These are phyloP conservation scores for Stereum hirsutum DNA, from an alignment of 1,284 basidiomycete genomes.

Conservation along the genomic window DNA sequence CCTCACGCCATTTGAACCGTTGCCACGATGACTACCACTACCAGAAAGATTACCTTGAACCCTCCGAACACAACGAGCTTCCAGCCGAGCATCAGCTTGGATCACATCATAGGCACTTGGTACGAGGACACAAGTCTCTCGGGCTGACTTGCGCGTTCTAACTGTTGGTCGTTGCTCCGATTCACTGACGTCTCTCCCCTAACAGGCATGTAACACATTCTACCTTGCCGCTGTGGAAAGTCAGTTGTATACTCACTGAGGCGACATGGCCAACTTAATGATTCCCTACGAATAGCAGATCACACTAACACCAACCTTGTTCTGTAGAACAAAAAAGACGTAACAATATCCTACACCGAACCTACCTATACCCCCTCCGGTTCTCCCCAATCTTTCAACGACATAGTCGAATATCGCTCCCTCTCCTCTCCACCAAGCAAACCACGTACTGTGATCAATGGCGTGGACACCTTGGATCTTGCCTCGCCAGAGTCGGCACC, in stretches of 20 bases:
- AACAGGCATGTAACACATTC: constrained; percentile 32
- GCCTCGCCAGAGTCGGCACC: constrained; percentile 15
- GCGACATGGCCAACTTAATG: background rate
- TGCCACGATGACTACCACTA: no score
- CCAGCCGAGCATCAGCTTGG: constrained; percentile 11
- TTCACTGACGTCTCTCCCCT: background rate
- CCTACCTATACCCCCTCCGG: constrained; percentile 9
- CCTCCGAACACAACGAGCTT: background rate
- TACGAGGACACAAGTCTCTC: constrained; percentile 6
- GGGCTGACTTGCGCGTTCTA: background rate
- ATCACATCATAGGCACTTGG: constrained; percentile 35
- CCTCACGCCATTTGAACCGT: no score
- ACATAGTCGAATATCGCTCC: constrained; percentile 29
- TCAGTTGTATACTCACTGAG: constrained; percentile 13
- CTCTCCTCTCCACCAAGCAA: constrained; percentile 16
- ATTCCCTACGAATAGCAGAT: background rate
- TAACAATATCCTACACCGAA: constrained; percentile 32
- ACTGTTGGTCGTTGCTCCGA: background rate
- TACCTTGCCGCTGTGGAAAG: constrained; percentile 39
- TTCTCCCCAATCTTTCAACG: constrained; percentile 17
- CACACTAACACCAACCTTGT: background rate
- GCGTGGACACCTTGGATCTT: constrained; percentile 24
- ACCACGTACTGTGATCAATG: constrained; percentile 23
- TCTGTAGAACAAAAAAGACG: constrained; percentile 28
- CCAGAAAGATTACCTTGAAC: background rate